Evolutionary conservation across 192 early-diverging fungal genomes (phyloP).

Genomic region (Linnemannia schmuckeri): DNA sequence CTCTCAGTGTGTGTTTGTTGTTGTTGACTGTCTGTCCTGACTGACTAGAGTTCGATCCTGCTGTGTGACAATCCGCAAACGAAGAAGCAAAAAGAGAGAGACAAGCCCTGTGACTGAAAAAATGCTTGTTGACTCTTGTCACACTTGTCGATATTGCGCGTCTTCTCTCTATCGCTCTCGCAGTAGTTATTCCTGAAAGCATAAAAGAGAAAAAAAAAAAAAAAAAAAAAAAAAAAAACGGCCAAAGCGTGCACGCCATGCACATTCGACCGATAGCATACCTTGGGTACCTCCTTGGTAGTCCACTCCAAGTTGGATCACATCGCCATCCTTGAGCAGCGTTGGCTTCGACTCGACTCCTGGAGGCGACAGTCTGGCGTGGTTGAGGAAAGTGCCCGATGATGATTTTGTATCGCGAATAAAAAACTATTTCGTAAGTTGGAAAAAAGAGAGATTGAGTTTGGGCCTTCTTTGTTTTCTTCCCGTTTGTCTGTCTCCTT

Average conservation of each 20-base stretch:
- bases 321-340: conserved; percentile 88
- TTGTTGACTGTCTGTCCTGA: neutral
- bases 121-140: neutral
- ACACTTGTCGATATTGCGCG: neutral
- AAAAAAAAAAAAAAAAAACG: neutral
- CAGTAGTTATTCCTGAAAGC: neutral
- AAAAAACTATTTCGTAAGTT: conserved; percentile 73
- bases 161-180: neutral
- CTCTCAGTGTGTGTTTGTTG: neutral
- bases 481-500: neutral
- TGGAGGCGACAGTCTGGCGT: conserved; percentile 90
- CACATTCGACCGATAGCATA: conserved; percentile 17
- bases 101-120: neutral
- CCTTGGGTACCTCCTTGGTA: conserved; percentile 93
- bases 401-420: conserved; percentile 96
- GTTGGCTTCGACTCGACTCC: conserved; percentile 87
- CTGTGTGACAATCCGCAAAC: neutral
- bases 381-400: conserved; percentile 98
- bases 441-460: neutral
- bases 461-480: neutral
- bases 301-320: conserved; percentile 96
- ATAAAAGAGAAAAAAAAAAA: neutral
- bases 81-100: neutral
- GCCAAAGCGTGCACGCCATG: neutral
- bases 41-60: neutral